phyloP scores from a whole-genome alignment of 2,329 filamentous ascomycete genomes.

The Diplodia scrobiculata region DNA sequence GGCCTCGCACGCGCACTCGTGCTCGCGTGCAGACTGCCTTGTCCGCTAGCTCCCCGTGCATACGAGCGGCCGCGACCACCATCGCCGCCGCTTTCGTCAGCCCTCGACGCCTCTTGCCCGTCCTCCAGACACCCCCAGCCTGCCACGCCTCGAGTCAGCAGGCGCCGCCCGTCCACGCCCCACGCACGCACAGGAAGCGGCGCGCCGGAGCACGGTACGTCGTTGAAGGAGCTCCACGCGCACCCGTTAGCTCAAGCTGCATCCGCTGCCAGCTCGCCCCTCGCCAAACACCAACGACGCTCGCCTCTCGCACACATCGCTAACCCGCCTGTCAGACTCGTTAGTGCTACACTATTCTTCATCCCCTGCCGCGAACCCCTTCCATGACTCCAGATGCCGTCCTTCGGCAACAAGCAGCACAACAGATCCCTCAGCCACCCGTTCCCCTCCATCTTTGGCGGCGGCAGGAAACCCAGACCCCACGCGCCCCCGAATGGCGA shows the following conservation, averaged over 20 bases:
- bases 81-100: conserved; percentile 10
- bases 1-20: no score
- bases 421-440: conserved; percentile 76
- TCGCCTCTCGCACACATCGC: conserved; percentile 18
- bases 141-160: conserved; percentile 13
- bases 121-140: conserved; percentile 1
- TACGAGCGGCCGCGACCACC: conserved; percentile 11
- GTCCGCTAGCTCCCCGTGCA: conserved; percentile 13
- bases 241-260: conserved; percentile 3
- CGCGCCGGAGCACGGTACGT: conserved; percentile 17
- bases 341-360: conserved; percentile 28
- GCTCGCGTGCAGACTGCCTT: not conserved
- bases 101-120: conserved; percentile 11
- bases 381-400: conserved; percentile 30
- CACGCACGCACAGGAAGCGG: conserved; percentile 21
- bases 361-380: conserved; percentile 20
- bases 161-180: conserved; percentile 4
- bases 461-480: conserved; percentile 45
- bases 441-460: conserved; percentile 71
- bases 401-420: conserved; percentile 28
- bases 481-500: conserved; percentile 45
- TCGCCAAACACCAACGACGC: not conserved
- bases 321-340: conserved; percentile 13
- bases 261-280: conserved; percentile 3
- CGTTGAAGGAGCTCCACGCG: conserved; percentile 10